Evolutionary conservation across 805 yeast species (phyloP), one percentile per base, ranked within the genome.

Genomic region (Spathaspora gorwiae): DNA sequence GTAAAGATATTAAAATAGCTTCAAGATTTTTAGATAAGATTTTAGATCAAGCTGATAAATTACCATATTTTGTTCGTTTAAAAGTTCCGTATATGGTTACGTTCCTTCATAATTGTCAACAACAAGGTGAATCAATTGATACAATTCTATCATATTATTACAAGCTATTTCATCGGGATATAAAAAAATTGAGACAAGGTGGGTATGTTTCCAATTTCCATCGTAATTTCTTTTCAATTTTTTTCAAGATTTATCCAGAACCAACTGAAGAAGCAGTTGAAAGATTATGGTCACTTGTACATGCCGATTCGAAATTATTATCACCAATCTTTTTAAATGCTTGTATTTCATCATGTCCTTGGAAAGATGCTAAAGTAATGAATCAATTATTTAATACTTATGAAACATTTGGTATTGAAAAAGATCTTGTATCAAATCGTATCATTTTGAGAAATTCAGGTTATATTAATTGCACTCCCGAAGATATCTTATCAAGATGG

Each of bases 311-410:
- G 71, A 71, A 39, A 69, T 70, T 76, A 19, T 73, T 84, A 45
- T 92, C 87, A 61, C 92, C 86, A 61, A 83, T 87, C n/a, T 86
- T 88, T 57, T 77, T 88, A 62, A 88, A 87, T 62, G 86, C 87
- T 37, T 72, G 87, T 44, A 72, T 87, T 47, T 78, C 87, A 35
- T 82, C 81, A 57, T 78, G 79, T 30, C 66, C 71, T 48, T 87
- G 95, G 95, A 75, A 75, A 44, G 83, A 82, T 58, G 72, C 80
- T 48, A 68, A 70, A n/a, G 81, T 84, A 10, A 76, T 84, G 46
- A 80, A 83, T 53, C 83, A 80, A 49, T 70, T 87, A 47, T 72
- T 83, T 32, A 74, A 75, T 38, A 79, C 82, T 46, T 87, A 83
- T 55, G 73, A 70, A 10, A 56, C 78, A 24, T 83, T 80, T 59